These are phyloP conservation scores for Apiospora sp. DNA, from an alignment of 2,329 filamentous ascomycete genomes.

Conservation along the genomic window DNA sequence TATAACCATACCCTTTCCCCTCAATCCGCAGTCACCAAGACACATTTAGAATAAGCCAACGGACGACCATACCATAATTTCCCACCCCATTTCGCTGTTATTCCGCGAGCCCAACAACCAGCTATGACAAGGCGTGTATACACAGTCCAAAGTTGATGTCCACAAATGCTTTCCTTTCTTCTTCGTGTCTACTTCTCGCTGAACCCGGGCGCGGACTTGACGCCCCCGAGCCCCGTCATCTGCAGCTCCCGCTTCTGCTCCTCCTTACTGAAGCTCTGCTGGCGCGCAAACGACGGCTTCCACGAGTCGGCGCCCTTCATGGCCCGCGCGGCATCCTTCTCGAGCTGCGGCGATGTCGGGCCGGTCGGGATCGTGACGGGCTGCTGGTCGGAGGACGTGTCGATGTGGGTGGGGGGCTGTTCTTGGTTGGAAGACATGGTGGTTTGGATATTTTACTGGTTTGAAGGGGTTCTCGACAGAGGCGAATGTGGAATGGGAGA, in stretches of 20 bases:
- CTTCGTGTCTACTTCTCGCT: conserved; percentile 42
- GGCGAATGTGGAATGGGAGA: not conserved
- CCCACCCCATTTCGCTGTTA: not conserved
- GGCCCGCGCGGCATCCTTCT: conserved; percentile 45
- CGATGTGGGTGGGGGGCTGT: not conserved
- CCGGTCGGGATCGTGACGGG: conserved; percentile 24
- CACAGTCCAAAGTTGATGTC: too few relatives aligned
- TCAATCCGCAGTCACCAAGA: not conserved
- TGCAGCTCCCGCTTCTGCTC: conserved; percentile 62
- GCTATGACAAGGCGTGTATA: not conserved
- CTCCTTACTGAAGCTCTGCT: conserved; percentile 60
- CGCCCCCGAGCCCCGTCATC: conserved; percentile 48
- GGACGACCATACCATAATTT: not conserved
- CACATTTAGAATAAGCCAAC: not conserved
- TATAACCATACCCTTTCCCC: not conserved
- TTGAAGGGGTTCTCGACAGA: not conserved
- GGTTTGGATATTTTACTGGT: not conserved
- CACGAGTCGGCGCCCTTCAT: conserved; percentile 51
- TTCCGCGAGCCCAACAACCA: not conserved
- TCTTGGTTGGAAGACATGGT: not conserved
- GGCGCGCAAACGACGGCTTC: conserved; percentile 55
- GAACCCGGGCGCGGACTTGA: conserved; percentile 50
- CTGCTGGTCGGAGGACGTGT: not conserved
- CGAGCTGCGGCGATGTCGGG: conserved; percentile 39
- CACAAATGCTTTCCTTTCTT: not conserved